Evolutionary conservation across 768 basidiomycete genomes (phyloP), one percentile per base, ranked within the genome.

Genomic region (Paxillus rubicundulus): DNA sequence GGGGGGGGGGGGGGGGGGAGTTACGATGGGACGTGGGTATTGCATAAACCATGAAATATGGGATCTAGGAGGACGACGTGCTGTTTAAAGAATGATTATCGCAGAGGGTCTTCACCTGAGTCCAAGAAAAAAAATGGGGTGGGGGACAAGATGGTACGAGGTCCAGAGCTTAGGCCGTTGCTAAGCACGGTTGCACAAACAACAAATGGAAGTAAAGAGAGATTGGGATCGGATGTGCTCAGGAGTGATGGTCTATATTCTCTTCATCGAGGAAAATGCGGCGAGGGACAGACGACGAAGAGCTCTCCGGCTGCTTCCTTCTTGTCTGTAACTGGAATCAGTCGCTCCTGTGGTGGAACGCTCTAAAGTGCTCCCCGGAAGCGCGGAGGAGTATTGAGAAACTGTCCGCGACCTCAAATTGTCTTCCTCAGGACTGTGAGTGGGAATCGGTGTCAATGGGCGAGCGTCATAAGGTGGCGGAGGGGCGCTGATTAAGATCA

Each of bases 251-350:
- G 4, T 17, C 44, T 63, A 66, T n/a, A 52, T n/a, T 43, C 51
- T 55, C 50, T 65, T 67, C 9, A 62, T 56, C n/a, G 66, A 63
- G 28, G 66, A 70, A 50, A 67, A 65, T 2, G 69, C 61, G 10
- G 61, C 69, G 21, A 69, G 52, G 34, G 69, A 70, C 53, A 69
- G 55, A 47, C 67, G 67, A 34, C 63, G 65, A 4, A 67, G 57
- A 17, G 67, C 20, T 39, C 49, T 62, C 36, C 67, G 57, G 28
- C 41, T 61, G 45, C 49, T 45, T 20, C 56, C 37, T 30, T 55
- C 55, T 38, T 45, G 59, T 49, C 65, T 51, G 20, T 50, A 50
- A 45, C 46, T 47, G 33, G 49, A 47, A 32, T 56, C 60, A n/a
- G 54, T 37, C 20, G 51, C 36, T 12, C 44, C 49, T 6, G 32